phyloP scores from a whole-genome alignment of 1,139 yeast species.

The Lodderomyces beijingensis region DNA sequence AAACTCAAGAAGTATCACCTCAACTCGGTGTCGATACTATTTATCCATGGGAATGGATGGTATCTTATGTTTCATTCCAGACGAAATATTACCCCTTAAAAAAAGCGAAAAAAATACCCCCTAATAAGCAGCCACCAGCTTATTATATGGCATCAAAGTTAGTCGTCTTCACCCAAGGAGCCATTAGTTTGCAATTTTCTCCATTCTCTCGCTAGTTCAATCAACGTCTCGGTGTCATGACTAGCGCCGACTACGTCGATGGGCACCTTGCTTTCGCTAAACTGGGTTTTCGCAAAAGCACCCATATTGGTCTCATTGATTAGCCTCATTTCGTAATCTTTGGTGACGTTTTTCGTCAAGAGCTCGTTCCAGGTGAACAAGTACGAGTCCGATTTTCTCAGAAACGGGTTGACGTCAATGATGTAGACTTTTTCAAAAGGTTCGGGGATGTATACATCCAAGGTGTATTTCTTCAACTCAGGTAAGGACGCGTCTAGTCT shows the following conservation, averaged over 20 bases:
- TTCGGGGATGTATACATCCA: conserved; percentile 79
- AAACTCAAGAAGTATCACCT: no score
- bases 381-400: conserved; percentile 69
- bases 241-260: conserved; percentile 85
- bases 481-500: conserved; percentile 1
- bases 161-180: background rate
- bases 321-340: conserved; percentile 44
- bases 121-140: no score
- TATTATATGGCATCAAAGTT: no score
- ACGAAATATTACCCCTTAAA: no score
- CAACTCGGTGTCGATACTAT: no score
- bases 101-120: no score
- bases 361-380: conserved; percentile 85
- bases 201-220: conserved; percentile 64
- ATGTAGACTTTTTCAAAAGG: conserved; percentile 64
- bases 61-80: no score
- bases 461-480: conserved; percentile 38
- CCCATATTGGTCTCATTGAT: conserved; percentile 65
- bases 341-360: conserved; percentile 18
- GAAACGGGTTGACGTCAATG: conserved; percentile 83
- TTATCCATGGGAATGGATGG: no score
- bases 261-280: conserved; percentile 89
- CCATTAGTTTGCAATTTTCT: conserved; percentile 3
- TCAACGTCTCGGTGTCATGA: conserved; percentile 57
- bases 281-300: conserved; percentile 74